Evolutionary conservation across 1,284 basidiomycete species (phyloP).

Genomic region (Ganoderma leucocontextum): DNA sequence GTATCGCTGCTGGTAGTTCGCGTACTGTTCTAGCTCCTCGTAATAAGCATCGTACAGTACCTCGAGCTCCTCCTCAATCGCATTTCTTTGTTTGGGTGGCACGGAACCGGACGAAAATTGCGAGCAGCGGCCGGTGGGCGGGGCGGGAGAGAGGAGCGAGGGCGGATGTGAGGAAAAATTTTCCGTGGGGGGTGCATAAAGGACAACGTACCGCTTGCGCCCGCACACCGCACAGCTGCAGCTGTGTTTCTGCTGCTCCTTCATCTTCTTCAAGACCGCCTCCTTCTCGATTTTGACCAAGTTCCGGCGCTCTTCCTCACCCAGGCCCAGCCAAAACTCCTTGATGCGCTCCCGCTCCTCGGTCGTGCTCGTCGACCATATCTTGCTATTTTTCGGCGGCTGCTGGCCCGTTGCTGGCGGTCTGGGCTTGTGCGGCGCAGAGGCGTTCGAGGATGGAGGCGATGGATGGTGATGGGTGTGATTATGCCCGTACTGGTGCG

Average conservation of each 20-base stretch:
- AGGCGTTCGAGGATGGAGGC: slow-evolving; percentile 72
- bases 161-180: slow-evolving; percentile 49
- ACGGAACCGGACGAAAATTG: slow-evolving; percentile 9
- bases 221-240: slow-evolving; percentile 98
- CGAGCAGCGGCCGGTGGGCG: slow-evolving; percentile 30
- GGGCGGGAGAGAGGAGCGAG: slow-evolving; percentile 32
- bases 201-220: slow-evolving; percentile 85
- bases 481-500: slow-evolving; percentile 61
- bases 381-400: slow-evolving; percentile 62
- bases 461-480: slow-evolving; percentile 72
- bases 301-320: slow-evolving; percentile 88
- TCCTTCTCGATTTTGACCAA: slow-evolving; percentile 98
- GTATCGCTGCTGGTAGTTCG: slow-evolving; percentile 95
- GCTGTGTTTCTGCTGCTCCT: slow-evolving; percentile 96
- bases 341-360: slow-evolving; percentile 97
- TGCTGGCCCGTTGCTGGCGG: slow-evolving; percentile 48
- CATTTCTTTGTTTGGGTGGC: slow-evolving; percentile 63
- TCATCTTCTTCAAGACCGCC: slow-evolving; percentile 97
- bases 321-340: slow-evolving; percentile 94
- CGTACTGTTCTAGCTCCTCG: slow-evolving; percentile 99
- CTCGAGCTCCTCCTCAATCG: slow-evolving; percentile 99
- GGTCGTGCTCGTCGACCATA: slow-evolving; percentile 89
- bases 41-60: slow-evolving; percentile 99
- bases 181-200: slow-evolving; percentile 30
- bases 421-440: slow-evolving; percentile 55